Conservation (phyloP, 73 alveolate genomes). For the Urostyla sp. region DNA sequence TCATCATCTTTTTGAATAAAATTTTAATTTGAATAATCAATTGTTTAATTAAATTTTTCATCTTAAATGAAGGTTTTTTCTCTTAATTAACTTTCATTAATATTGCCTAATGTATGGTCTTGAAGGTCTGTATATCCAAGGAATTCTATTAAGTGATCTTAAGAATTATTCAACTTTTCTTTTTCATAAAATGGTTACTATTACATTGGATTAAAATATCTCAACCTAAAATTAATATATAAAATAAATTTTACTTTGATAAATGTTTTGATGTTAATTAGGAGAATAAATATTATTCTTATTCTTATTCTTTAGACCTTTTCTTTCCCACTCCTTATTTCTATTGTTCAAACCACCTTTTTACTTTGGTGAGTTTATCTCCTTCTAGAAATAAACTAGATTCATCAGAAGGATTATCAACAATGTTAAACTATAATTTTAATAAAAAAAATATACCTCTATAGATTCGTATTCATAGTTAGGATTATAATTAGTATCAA, state of each 20-base stretch:
- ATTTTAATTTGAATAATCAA: too few relatives aligned
- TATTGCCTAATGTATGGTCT: too few relatives aligned
- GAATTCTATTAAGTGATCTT: too few relatives aligned
- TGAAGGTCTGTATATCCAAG: too few relatives aligned
- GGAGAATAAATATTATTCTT: conserved; percentile 10
- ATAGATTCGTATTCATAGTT: conserved; percentile 64
- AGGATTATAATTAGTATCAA: conserved; percentile 68
- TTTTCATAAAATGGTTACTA: background rate
- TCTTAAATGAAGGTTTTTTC: too few relatives aligned
- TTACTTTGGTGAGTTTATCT: conserved; percentile 32
- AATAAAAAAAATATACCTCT: conserved; percentile 16
- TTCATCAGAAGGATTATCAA: conserved; percentile 32
- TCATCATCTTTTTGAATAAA: too few relatives aligned
- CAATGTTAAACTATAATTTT: background rate
- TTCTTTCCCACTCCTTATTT: conserved; percentile 7
- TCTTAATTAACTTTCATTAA: too few relatives aligned
- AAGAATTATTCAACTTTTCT: background rate
- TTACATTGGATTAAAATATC: conserved; percentile 45
- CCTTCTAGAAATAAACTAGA: conserved; percentile 35
- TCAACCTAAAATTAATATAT: background rate
- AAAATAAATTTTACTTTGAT: conserved; percentile 1
- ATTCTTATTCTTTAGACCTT: conserved; percentile 22
- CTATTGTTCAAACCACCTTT: conserved; percentile 16
- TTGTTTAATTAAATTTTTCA: too few relatives aligned
- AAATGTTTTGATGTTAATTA: conserved; percentile 20